These are phyloP conservation scores for Aspergillus ruber DNA, from an alignment of 2,329 filamentous ascomycete species.

Conservation along the genomic window DNA sequence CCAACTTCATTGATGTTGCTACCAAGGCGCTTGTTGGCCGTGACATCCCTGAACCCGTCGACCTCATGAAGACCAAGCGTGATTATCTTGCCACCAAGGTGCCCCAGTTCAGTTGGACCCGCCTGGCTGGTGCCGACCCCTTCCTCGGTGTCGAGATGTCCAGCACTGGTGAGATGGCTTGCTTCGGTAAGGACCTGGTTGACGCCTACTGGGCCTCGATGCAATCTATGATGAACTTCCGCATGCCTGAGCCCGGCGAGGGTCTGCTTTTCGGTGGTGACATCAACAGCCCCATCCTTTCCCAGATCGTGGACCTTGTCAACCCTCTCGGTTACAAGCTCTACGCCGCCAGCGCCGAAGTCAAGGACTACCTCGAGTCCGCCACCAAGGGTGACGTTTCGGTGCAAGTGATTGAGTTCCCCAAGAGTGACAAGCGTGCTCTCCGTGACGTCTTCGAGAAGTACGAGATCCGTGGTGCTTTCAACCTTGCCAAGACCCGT, in stretches of 20 bases:
- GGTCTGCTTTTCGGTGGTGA: constrained; percentile 93
- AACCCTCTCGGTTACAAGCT: constrained; percentile 90
- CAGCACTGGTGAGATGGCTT: constrained; percentile 95
- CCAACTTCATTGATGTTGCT: constrained; percentile 93
- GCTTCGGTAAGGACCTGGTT: constrained; percentile 91
- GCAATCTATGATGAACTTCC: constrained; percentile 99
- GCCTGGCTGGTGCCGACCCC: constrained; percentile 91
- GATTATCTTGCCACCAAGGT: constrained; percentile 97
- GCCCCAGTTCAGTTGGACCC: constrained; percentile 97
- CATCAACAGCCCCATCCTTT: constrained; percentile 61
- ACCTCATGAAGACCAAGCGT: constrained; percentile 83
- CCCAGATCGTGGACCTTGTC: constrained; percentile 77
- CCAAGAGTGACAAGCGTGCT: constrained; percentile 89
- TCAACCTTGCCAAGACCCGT: constrained; percentile 82
- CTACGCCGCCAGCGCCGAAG: constrained; percentile 71
- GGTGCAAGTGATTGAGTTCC: constrained; percentile 93
- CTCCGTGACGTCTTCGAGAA: constrained; percentile 93
- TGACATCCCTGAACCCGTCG: constrained; percentile 73
- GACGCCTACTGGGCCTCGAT: constrained; percentile 97
- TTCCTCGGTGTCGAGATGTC: constrained; percentile 98
- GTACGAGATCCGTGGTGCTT: constrained; percentile 91
- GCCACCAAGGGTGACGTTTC: constrained; percentile 58
- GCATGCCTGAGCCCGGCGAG: constrained; percentile 86
- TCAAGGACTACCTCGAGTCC: constrained; percentile 78
- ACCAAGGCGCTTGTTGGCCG: constrained; percentile 85